Conservation (phyloP, 169 alveolate species). For the Cryptosporidium viatorum region DNA sequence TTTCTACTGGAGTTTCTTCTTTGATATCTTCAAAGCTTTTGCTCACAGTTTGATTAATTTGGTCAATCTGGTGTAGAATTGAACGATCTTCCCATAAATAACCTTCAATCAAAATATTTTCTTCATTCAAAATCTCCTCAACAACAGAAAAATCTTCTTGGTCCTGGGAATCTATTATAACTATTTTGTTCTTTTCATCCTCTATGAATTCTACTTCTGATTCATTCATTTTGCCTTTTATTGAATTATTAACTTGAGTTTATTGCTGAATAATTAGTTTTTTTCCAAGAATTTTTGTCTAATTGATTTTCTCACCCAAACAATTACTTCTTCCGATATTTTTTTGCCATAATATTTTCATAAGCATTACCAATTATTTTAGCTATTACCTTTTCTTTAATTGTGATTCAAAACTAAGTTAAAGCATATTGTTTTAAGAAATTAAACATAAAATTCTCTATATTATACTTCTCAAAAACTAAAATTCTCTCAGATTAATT, state of each 20-base stretch:
- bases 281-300: too few species aligned
- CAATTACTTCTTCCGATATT: too few species aligned
- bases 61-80: background rate
- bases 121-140: constrained; percentile 22
- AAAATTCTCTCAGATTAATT: background rate
- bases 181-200: constrained; percentile 9
- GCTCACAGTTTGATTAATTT: background rate
- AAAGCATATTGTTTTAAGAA: background rate
- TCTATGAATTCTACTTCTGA: constrained; percentile 14
- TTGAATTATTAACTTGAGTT: background rate
- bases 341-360: background rate
- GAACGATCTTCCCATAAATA: constrained; percentile 6
- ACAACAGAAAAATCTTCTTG: background rate
- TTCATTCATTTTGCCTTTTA: background rate
- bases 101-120: constrained; percentile 13
- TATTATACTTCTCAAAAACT: background rate
- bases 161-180: constrained; percentile 13
- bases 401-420: background rate
- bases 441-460: too few species aligned
- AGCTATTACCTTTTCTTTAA: background rate
- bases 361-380: too few species aligned
- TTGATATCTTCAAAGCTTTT: background rate
- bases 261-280: too few species aligned
- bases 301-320: background rate
- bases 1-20: background rate